phyloP scores from a whole-genome alignment of 2,329 filamentous ascomycete species.

The Trichoderma pleuroti region DNA sequence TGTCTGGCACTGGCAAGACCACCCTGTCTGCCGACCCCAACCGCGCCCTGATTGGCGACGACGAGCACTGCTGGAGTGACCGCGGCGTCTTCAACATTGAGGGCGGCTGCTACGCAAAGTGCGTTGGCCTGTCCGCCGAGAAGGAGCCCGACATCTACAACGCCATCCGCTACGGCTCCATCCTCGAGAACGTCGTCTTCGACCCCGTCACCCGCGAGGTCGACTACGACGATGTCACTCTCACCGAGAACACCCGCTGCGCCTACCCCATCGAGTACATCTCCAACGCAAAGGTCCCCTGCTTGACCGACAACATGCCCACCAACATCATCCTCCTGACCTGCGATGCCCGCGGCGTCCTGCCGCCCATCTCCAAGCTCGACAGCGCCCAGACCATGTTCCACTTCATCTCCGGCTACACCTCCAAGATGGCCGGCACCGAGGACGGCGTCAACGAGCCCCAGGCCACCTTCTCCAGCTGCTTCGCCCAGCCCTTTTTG shows the following conservation, averaged over 20 bases:
- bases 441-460: slow-evolving; percentile 96
- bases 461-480: slow-evolving; percentile 97
- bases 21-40: slow-evolving; percentile 96
- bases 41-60: slow-evolving; percentile 92
- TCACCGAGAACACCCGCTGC: slow-evolving; percentile 97
- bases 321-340: slow-evolving; percentile 98
- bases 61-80: slow-evolving; percentile 99
- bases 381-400: slow-evolving; percentile 96
- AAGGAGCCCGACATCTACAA: slow-evolving; percentile 98
- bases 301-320: slow-evolving; percentile 80
- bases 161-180: slow-evolving; percentile 94
- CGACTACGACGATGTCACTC: slow-evolving; percentile 90
- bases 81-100: slow-evolving; percentile 98
- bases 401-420: slow-evolving; percentile 99
- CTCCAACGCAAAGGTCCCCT: slow-evolving; percentile 97
- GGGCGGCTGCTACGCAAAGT: slow-evolving; percentile 99
- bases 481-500: slow-evolving; percentile 98
- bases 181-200: slow-evolving; percentile 98
- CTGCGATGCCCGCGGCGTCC: slow-evolving; percentile 94
- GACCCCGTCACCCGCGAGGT: slow-evolving; percentile 84
- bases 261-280: slow-evolving; percentile 99
- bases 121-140: slow-evolving; percentile 92
- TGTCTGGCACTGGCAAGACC: slow-evolving; percentile 98
- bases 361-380: slow-evolving; percentile 97
- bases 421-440: slow-evolving; percentile 99